phyloP scores from a whole-genome alignment of 805 yeast genomes.

The Cyberlindnera mississippiensis region DNA sequence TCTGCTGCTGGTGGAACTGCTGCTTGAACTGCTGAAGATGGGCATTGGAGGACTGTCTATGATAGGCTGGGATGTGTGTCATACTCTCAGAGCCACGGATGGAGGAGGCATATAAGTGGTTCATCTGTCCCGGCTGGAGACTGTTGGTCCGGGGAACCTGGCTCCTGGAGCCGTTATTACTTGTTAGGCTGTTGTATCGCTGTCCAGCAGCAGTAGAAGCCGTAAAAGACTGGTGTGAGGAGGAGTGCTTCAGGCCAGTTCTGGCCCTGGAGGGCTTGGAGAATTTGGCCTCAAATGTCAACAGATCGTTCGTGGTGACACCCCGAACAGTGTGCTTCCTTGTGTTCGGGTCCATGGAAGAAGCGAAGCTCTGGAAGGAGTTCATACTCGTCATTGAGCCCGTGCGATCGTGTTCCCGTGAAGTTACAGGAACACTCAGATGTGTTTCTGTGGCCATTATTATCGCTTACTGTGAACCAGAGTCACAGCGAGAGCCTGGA shows the following conservation, averaged over 20 bases:
- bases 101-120: constrained; percentile 4
- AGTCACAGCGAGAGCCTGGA: not conserved
- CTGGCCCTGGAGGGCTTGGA: constrained; percentile 15
- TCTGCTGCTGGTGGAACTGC: constrained; percentile 9
- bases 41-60: constrained; percentile 10
- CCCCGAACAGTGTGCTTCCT: constrained; percentile 17
- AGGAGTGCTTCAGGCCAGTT: constrained; percentile 1
- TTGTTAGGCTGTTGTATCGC: not conserved
- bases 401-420: constrained; percentile 5
- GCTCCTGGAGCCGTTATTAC: not conserved
- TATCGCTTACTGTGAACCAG: not conserved
- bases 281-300: constrained; percentile 20
- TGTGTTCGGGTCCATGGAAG: constrained; percentile 4
- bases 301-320: constrained; percentile 23
- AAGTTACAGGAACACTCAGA: not conserved
- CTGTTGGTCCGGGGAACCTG: constrained; percentile 9
- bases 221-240: constrained; percentile 4
- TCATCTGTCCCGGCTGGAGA: constrained; percentile 7
- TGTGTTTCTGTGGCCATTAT: constrained; percentile 1
- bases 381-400: constrained; percentile 22
- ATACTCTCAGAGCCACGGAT: constrained; percentile 7
- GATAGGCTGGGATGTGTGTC: constrained; percentile 5
- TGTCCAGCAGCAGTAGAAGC: not conserved
- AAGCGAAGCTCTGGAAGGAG: constrained; percentile 15
- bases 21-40: constrained; percentile 13